Conservation (phyloP, 306 rosid species). For the Cicer judaicum region DNA sequence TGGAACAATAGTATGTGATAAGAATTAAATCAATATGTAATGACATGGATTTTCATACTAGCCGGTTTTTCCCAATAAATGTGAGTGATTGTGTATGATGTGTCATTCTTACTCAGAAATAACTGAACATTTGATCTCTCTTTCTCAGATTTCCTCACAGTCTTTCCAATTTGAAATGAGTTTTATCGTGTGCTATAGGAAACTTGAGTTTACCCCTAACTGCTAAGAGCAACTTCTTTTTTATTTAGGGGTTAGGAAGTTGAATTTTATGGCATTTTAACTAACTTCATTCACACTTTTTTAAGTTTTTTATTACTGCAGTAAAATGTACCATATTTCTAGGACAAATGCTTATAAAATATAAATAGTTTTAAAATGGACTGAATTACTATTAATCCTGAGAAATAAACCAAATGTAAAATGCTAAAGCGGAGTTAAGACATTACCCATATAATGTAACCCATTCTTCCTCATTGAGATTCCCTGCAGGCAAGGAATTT, state of each 20-base stretch:
- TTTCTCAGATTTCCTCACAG: conserved; percentile 2
- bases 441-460: conserved; percentile 92
- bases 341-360: conserved; percentile 2
- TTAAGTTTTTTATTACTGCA: not conserved
- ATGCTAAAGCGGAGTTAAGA: conserved; percentile 39
- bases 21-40: not conserved
- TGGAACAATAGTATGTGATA: not conserved
- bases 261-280: conserved; percentile 18
- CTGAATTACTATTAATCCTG: not conserved
- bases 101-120: conserved; percentile 7
- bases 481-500: conserved; percentile 70
- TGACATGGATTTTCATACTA: not conserved
- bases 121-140: not conserved
- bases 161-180: conserved; percentile 6
- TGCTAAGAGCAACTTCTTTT: conserved; percentile 33
- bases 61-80: not conserved
- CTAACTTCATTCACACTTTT: not conserved
- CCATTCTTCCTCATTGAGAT: conserved; percentile 93
- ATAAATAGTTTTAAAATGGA: conserved; percentile 31
- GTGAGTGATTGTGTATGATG: not conserved
- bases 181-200: not conserved
- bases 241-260: conserved; percentile 13
- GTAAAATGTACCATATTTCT: conserved; percentile 13
- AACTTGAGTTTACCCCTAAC: conserved; percentile 1
- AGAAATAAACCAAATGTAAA: conserved; percentile 20